Conservation (phyloP, 2,329 filamentous ascomycete species). For the Fusarium nelsonii region DNA sequence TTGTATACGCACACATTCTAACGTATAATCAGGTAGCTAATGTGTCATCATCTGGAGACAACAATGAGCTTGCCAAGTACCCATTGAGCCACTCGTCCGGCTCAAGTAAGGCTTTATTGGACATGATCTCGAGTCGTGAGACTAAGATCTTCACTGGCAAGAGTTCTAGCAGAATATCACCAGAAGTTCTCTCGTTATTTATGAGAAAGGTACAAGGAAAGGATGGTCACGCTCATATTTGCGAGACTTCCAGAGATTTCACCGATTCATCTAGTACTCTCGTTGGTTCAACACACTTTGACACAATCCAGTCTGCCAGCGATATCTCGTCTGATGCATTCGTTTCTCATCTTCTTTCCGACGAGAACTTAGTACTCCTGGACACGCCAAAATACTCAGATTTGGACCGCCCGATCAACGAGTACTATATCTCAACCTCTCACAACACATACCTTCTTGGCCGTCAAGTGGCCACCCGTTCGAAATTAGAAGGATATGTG, state of each 20-base stretch:
- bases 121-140: constrained; percentile 2
- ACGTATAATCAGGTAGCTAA: neutral
- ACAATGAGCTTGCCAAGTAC: neutral
- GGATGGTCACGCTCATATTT: fast-evolving
- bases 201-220: neutral
- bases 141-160: fast-evolving
- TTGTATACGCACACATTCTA: neutral
- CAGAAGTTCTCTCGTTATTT: neutral
- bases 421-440: constrained; percentile 33
- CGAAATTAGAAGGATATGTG: constrained; percentile 21
- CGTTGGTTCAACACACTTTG: too few species aligned
- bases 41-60: fast-evolving
- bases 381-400: fast-evolving
- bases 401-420: constrained; percentile 18
- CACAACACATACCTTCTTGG: constrained; percentile 34
- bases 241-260: fast-evolving
- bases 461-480: constrained; percentile 22
- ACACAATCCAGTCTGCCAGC: neutral
- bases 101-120: neutral
- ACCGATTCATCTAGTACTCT: neutral
- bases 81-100: fast-evolving
- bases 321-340: fast-evolving
- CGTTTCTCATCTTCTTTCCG: neutral
- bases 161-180: fast-evolving
- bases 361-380: neutral